phyloP scores from a whole-genome alignment of 495 filamentous ascomycete species.

The Aspergillus bridgeri region DNA sequence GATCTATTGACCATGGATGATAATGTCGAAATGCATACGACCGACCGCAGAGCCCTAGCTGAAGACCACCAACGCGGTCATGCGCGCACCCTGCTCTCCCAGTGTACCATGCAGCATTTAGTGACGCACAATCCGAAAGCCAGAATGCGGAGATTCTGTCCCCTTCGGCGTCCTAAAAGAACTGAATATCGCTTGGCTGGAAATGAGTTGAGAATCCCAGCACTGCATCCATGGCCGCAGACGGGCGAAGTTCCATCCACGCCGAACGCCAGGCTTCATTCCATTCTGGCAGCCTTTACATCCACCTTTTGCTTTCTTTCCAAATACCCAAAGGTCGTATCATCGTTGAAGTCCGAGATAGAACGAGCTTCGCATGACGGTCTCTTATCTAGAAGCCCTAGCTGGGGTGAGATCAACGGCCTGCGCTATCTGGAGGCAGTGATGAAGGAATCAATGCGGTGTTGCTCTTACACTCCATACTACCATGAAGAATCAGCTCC shows the following conservation, averaged over 20 bases:
- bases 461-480: conserved; percentile 18
- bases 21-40: not conserved
- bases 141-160: not conserved
- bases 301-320: conserved; percentile 10
- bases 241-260: too few relatives aligned
- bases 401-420: conserved; percentile 11
- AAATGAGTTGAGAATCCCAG: not conserved
- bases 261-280: not conserved
- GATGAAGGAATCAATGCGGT: conserved; percentile 34
- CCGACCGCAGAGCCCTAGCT: not conserved
- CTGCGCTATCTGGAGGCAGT: conserved; percentile 22
- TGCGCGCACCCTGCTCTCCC: not conserved
- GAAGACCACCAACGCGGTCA: not conserved
- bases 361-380: conserved; percentile 3
- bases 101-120: not conserved
- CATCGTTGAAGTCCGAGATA: conserved; percentile 12
- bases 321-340: not conserved
- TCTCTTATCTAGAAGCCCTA: not conserved
- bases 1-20: not conserved
- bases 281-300: conserved; percentile 8
- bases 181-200: not conserved
- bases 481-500: conserved; percentile 26
- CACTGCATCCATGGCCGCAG: not conserved
- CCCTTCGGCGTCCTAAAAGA: not conserved
- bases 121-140: not conserved